These are phyloP conservation scores for Nectriaceae sp. DNA, from an alignment of 2,329 filamentous ascomycete genomes.

Conservation along the genomic window DNA sequence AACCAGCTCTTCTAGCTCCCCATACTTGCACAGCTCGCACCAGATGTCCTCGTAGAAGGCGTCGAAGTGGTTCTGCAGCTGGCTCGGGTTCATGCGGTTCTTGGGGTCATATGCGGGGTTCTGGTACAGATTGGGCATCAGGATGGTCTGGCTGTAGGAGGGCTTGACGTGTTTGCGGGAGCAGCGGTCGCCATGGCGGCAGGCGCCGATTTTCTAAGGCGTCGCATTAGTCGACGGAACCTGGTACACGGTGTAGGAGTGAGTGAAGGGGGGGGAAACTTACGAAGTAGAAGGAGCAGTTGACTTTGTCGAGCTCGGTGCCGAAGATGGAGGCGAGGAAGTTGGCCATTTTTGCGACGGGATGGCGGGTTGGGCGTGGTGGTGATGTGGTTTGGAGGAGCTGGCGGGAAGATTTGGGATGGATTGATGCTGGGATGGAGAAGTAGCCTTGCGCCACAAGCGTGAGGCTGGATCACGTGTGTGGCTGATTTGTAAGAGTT, in stretches of 20 bases:
- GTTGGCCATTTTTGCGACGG: constrained; percentile 72
- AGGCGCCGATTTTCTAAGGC: constrained; percentile 91
- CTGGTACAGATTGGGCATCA: constrained; percentile 98
- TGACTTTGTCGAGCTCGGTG: constrained; percentile 99
- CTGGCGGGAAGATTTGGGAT: constrained; percentile 21
- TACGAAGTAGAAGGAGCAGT: constrained; percentile 92
- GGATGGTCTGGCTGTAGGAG: constrained; percentile 95
- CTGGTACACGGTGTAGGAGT: constrained; percentile 13
- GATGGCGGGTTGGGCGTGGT: constrained; percentile 1
- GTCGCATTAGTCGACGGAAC: constrained; percentile 16
- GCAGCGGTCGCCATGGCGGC: constrained; percentile 97
- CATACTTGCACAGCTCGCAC: constrained; percentile 99
- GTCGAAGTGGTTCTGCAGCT: constrained; percentile 99
- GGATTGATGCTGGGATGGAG: constrained; percentile 4
- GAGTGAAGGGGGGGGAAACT: constrained; percentile 15
- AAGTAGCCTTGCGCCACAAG: constrained; percentile 29
- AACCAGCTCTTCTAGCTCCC: constrained; percentile 94
- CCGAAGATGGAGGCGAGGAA: constrained; percentile 99
- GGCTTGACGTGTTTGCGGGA: constrained; percentile 99
- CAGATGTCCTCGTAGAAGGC: constrained; percentile 99
- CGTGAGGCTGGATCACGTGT: constrained; percentile 33
- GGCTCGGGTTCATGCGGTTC: constrained; percentile 92
- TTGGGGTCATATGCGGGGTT: constrained; percentile 97
- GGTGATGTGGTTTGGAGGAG: constrained; percentile 11
- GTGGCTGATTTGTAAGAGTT: constrained; percentile 29